Percentiles rank a stretch among this genome's conserved stretches.
Conservation (phyloP, 768 basidiomycete species). For the Tylopilus subfusipes region DNA sequence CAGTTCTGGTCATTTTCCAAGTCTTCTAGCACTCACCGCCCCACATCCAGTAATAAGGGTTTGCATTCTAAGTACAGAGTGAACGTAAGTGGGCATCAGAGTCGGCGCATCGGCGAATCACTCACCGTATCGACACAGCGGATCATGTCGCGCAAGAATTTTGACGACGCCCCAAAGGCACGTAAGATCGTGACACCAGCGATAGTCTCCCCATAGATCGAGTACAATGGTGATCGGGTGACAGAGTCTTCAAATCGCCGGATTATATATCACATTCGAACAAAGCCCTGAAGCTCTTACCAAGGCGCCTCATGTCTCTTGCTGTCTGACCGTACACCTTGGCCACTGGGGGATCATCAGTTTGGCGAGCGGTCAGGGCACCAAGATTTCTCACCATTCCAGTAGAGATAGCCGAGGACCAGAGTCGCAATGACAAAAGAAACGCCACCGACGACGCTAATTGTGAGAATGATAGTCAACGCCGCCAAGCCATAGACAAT, state of each 20-base stretch:
- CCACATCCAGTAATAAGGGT: conserved; percentile 91
- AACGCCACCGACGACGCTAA: conserved; percentile 75
- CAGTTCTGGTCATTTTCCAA: not conserved
- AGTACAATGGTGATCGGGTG: conserved; percentile 46
- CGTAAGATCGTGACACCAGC: conserved; percentile 56
- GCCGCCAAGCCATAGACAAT: conserved; percentile 68
- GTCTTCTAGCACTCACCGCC: conserved; percentile 46
- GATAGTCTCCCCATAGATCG: conserved; percentile 50
- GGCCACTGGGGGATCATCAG: conserved; percentile 30
- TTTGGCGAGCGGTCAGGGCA: not conserved
- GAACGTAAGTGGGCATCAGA: conserved; percentile 1
- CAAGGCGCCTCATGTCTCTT: conserved; percentile 77
- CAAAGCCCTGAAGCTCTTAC: conserved; percentile 34
- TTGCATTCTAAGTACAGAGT: conserved; percentile 42
- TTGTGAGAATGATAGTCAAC: conserved; percentile 64
- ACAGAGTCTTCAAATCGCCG: conserved; percentile 37
- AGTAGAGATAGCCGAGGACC: conserved; percentile 62
- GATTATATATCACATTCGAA: not conserved
- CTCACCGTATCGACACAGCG: conserved; percentile 76
- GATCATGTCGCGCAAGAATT: conserved; percentile 82
- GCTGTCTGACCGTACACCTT: conserved; percentile 78
- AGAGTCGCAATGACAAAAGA: conserved; percentile 65
- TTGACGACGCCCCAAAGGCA: conserved; percentile 85
- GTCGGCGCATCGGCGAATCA: conserved; percentile 1
- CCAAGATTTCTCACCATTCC: conserved; percentile 48